Conservation (phyloP, 257 asterid species). For the Jacaranda copaia region DNA sequence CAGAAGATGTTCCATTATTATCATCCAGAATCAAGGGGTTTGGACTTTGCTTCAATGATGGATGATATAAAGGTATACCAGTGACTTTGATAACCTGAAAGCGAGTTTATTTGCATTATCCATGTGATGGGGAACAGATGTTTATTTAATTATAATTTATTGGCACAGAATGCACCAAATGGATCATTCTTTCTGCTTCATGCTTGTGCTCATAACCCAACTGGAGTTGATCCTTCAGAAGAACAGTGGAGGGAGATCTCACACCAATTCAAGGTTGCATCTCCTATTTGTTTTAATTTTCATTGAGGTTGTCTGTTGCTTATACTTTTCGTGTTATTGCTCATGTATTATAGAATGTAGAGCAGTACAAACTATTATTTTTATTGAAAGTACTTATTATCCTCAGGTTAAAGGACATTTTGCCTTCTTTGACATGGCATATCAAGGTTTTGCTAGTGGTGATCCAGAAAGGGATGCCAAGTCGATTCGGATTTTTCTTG, state of each 20-base stretch:
- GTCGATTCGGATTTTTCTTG: slow-evolving; percentile 89
- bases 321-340: not conserved
- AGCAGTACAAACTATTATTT: not conserved
- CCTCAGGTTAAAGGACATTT: slow-evolving; percentile 88
- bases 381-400: slow-evolving; percentile 11
- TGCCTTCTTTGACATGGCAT: slow-evolving; percentile 98
- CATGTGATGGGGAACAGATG: not conserved
- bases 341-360: not conserved
- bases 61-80: slow-evolving; percentile 79
- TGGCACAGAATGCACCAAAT: slow-evolving; percentile 83
- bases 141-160: not conserved
- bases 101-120: not conserved
- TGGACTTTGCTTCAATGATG: slow-evolving; percentile 83
- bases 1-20: slow-evolving; percentile 86
- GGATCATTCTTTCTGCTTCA: slow-evolving; percentile 95
- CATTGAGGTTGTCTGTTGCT: not conserved
- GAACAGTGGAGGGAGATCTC: slow-evolving; percentile 99
- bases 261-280: slow-evolving; percentile 75
- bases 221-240: slow-evolving; percentile 97
- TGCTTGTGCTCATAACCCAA: slow-evolving; percentile 99
- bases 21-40: slow-evolving; percentile 90
- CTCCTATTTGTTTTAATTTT: not conserved
- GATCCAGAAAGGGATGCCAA: slow-evolving; percentile 96
- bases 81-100: slow-evolving; percentile 14
- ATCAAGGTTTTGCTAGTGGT: slow-evolving; percentile 99